These are phyloP conservation scores for Gremmenia infestans DNA, from an alignment of 2,329 filamentous ascomycete species.

Conservation along the genomic window DNA sequence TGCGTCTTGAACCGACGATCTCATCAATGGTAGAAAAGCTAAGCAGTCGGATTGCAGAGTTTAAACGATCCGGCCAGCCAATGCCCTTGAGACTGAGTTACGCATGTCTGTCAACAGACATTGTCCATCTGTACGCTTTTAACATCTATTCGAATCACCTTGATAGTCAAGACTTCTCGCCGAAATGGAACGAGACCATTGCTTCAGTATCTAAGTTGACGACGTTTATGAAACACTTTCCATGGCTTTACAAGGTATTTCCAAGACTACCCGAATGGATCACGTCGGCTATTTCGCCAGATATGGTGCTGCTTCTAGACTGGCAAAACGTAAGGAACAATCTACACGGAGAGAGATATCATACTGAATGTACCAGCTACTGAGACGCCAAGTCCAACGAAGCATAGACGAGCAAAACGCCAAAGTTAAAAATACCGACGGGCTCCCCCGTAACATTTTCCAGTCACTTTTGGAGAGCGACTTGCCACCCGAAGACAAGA, in stretches of 20 bases:
- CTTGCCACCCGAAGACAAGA: constrained; percentile 16
- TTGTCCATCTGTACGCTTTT: constrained; percentile 30
- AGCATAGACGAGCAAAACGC: constrained; percentile 1
- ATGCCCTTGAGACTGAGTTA: constrained; percentile 15
- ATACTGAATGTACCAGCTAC: neutral
- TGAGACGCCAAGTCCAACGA: constrained; percentile 7
- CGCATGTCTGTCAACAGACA: constrained; percentile 23
- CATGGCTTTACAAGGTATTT: constrained; percentile 13
- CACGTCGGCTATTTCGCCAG: constrained; percentile 3
- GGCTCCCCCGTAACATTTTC: constrained; percentile 11
- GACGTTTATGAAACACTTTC: constrained; percentile 18
- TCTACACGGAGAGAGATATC: neutral
- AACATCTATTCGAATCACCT: constrained; percentile 20
- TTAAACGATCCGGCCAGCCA: constrained; percentile 12
- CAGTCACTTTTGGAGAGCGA: constrained; percentile 17
- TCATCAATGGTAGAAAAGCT: constrained; percentile 18
- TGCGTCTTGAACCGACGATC: constrained; percentile 17
- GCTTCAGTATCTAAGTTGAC: constrained; percentile 9
- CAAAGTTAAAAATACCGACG: neutral
- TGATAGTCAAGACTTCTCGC: constrained; percentile 19
- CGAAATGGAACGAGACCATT: constrained; percentile 16
- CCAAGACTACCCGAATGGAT: constrained; percentile 7
- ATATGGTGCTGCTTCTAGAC: constrained; percentile 13
- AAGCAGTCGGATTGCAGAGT: constrained; percentile 17
- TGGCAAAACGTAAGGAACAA: constrained; percentile 10